Base-by-base conservation (phyloP, 73 alveolate species). In the Halteria grandinella region DNA sequence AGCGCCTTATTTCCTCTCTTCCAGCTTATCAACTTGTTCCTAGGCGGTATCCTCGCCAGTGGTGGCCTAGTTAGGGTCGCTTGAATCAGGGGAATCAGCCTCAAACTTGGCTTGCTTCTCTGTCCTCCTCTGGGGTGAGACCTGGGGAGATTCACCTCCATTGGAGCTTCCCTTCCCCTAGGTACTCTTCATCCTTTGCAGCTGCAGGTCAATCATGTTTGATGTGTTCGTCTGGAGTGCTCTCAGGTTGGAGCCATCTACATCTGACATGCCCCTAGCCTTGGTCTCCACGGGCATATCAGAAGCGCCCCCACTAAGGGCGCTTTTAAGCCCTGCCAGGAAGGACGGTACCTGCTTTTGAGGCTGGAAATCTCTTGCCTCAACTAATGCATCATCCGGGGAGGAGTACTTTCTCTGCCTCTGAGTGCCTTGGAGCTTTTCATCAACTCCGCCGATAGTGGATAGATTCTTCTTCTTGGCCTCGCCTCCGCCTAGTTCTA, bases 201-300 rank as follows among this genome's bases (percentile, higher is more conserved):
- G 58, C 1, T 15, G 2, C 18, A 59, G 60, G 20, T 60, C n/a
- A 36, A 60, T 60, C 59, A 36, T 37, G 43, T 2, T 60, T 8
- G 55, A 24, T 1, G 77, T 37, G 25, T 60, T 60, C 2, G 37
- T 59, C 20, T 60, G 40, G n/a, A 60, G 55, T 21, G 37, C 15
- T 23, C 43, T 60, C 36, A 60, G 7, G 43, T 60, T 60, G 1
- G 57, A 25, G 43, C 43, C 77, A 60, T 60, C 77, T 3, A 60
- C 77, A 39, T 60, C 77, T 5, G 77, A 60, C 77, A 60, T 60
- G 4, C 77, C 77, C 24, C 77, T 33, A n/a, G 29, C 43, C 41
- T 60, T 60, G 1, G 77, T 48, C n/a, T 60, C 77, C 3, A 60
- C 55, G n/a, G n/a, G n/a, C n/a, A n/a, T n/a, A n/a, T n/a, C n/a